phyloP scores from a whole-genome alignment of 2,329 filamentous ascomycete species.

The Laburnicola sp. region DNA sequence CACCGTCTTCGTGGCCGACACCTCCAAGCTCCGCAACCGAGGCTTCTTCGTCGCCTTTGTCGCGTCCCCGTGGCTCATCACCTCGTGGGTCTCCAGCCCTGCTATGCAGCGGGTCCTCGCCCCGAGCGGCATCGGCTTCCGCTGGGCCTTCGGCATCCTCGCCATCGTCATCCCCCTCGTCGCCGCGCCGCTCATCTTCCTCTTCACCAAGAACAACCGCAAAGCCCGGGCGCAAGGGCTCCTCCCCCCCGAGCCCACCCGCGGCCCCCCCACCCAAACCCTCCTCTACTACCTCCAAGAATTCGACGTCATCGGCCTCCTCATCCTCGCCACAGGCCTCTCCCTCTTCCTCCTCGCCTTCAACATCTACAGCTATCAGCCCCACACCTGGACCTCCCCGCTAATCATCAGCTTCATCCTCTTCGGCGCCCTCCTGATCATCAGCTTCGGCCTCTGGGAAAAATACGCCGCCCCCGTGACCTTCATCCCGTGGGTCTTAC shows the following conservation, averaged over 20 bases:
- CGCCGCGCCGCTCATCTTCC: conserved; percentile 62
- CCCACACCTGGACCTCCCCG: conserved; percentile 39
- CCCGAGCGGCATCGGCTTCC: conserved; percentile 54
- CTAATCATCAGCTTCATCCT: conserved; percentile 50
- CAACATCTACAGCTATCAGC: conserved; percentile 53
- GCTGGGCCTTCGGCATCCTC: conserved; percentile 70
- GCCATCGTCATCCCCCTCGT: conserved; percentile 65
- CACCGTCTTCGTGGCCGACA: conserved; percentile 69
- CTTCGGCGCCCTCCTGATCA: conserved; percentile 42
- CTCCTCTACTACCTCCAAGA: conserved; percentile 61
- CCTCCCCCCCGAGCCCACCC: conserved; percentile 49
- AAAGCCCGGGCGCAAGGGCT: conserved; percentile 63
- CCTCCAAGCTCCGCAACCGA: conserved; percentile 64
- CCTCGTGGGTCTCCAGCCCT: conserved; percentile 35
- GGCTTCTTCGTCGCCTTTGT: conserved; percentile 62
- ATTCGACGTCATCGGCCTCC: conserved; percentile 65
- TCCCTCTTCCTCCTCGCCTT: conserved; percentile 70
- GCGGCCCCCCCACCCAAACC: conserved; percentile 53
- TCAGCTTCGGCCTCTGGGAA: conserved; percentile 48
- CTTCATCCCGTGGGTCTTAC: conserved; percentile 52
- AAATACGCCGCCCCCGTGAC: conserved; percentile 45
- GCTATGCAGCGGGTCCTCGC: conserved; percentile 50
- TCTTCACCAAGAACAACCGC: conserved; percentile 60
- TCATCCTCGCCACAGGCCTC: conserved; percentile 64
- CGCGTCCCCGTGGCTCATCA: conserved; percentile 39